Conservation (phyloP, 2,329 filamentous ascomycete genomes). For the Fusarium pininemorale region DNA sequence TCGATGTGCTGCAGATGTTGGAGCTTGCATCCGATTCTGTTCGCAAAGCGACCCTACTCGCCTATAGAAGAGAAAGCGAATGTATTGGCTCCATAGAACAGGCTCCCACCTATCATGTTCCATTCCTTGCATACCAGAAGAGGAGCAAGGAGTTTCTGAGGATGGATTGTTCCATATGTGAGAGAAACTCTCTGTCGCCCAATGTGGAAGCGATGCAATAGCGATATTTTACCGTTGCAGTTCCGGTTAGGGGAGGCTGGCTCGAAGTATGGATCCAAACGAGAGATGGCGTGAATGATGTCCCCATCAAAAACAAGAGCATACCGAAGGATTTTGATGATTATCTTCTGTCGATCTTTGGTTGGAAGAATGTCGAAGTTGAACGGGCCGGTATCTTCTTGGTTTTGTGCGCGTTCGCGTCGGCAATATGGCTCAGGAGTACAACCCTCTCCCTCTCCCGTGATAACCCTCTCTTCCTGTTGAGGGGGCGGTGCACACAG, state of each 20-base stretch:
- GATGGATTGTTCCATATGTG: constrained; percentile 43
- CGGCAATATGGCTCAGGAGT: background rate
- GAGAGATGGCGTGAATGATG: constrained; percentile 55
- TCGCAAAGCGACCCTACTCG: constrained; percentile 59
- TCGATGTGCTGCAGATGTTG: constrained; percentile 57
- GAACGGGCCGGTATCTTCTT: constrained; percentile 34
- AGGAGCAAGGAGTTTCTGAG: constrained; percentile 49
- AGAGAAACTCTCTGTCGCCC: constrained; percentile 45
- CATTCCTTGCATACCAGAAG: constrained; percentile 54
- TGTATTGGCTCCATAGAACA: constrained; percentile 60
- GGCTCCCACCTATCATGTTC: constrained; percentile 51
- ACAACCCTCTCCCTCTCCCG: background rate
- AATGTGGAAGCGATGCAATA: constrained; percentile 54
- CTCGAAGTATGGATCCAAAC: constrained; percentile 50
- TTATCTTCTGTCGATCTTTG: background rate
- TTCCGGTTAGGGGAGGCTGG: constrained; percentile 17
- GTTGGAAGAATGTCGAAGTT: constrained; percentile 46
- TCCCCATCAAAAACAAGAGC: constrained; percentile 48
- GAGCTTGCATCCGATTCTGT: constrained; percentile 52
- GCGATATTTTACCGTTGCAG: constrained; percentile 16
- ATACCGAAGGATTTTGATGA: constrained; percentile 50
- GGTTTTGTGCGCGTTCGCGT: background rate
- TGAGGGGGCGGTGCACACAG: background rate
- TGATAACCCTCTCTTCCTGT: background rate
- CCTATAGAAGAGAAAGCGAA: constrained; percentile 64